Conservation (phyloP, 768 basidiomycete genomes). For the Cystobasidium ongulense region DNA sequence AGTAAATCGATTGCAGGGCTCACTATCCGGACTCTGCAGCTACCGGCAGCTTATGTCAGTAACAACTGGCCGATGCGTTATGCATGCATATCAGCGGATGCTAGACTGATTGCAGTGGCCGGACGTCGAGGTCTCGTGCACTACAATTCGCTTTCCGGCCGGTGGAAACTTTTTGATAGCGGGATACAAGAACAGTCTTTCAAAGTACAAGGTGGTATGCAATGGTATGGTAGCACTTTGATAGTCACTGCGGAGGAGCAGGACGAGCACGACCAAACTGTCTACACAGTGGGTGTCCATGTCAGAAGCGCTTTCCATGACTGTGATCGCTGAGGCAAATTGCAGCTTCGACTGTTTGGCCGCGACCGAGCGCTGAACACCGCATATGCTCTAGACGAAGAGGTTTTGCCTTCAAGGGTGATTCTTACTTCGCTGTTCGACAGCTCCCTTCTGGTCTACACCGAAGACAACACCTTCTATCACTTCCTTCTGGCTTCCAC, state of each 20-base stretch:
- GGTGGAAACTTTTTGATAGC: conserved; percentile 84
- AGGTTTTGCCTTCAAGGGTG: conserved; percentile 65
- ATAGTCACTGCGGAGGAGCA: conserved; percentile 79
- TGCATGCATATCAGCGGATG: conserved; percentile 81
- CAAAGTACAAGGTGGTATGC: conserved; percentile 73
- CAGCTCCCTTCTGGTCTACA: conserved; percentile 89
- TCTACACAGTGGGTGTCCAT: conserved; percentile 31
- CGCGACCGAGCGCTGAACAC: conserved; percentile 78
- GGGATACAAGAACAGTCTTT: conserved; percentile 79
- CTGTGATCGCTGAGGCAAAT: conserved; percentile 3
- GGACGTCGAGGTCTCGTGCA: conserved; percentile 83
- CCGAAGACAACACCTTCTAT: conserved; percentile 80
- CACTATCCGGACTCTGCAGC: conserved; percentile 49
- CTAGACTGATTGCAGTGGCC: conserved; percentile 81
- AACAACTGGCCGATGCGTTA: conserved; percentile 91
- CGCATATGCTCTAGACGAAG: conserved; percentile 72
- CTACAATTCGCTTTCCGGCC: conserved; percentile 84
- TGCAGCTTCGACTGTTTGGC: conserved; percentile 82
- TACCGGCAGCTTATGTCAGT: conserved; percentile 78
- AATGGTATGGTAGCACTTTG: conserved; percentile 95
- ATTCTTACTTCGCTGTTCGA: conserved; percentile 85
- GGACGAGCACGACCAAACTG: conserved; percentile 63
- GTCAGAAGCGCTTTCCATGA: neutral
- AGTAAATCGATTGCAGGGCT: neutral
- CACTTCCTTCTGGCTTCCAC: conserved; percentile 88